Evolutionary conservation across 2,329 filamentous ascomycete genomes (phyloP).

Genomic region (Ambrosiella xylebori): DNA sequence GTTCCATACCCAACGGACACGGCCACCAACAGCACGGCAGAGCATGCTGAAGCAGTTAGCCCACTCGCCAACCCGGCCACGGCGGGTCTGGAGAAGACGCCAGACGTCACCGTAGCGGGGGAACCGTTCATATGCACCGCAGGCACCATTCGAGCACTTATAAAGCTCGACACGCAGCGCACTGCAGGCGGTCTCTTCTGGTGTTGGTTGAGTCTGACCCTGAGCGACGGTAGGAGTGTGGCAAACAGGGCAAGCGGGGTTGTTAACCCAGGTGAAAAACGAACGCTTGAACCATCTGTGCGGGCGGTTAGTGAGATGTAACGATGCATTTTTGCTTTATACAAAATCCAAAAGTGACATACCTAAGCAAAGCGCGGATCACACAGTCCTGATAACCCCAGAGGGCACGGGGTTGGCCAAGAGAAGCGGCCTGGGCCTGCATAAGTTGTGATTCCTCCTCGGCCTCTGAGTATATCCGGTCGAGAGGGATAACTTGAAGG

Average conservation of each 20-base stretch:
- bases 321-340: background rate
- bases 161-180: slow-evolving; percentile 82
- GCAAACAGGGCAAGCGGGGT: slow-evolving; percentile 71
- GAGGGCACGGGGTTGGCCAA: slow-evolving; percentile 66
- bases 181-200: slow-evolving; percentile 77
- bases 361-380: slow-evolving; percentile 71
- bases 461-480: slow-evolving; percentile 82
- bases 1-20: slow-evolving; percentile 97
- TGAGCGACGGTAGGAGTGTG: slow-evolving; percentile 65
- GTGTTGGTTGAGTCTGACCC: slow-evolving; percentile 69
- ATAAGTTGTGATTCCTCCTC: slow-evolving; percentile 85
- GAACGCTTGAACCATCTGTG: slow-evolving; percentile 72
- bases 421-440: slow-evolving; percentile 71
- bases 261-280: slow-evolving; percentile 96
- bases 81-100: slow-evolving; percentile 69
- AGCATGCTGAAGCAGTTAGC: slow-evolving; percentile 98
- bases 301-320: slow-evolving; percentile 14
- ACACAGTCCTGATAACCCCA: slow-evolving; percentile 99
- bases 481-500: slow-evolving; percentile 66
- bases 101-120: slow-evolving; percentile 92
- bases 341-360: slow-evolving; percentile 20
- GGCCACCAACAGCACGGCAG: slow-evolving; percentile 75
- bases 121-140: slow-evolving; percentile 70
- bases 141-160: slow-evolving; percentile 60
- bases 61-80: slow-evolving; percentile 87